Evolutionary conservation across 352 stramenopile genomes (phyloP), one percentile per base, ranked within the genome.

Genomic region (Phytophthora palmivora): DNA sequence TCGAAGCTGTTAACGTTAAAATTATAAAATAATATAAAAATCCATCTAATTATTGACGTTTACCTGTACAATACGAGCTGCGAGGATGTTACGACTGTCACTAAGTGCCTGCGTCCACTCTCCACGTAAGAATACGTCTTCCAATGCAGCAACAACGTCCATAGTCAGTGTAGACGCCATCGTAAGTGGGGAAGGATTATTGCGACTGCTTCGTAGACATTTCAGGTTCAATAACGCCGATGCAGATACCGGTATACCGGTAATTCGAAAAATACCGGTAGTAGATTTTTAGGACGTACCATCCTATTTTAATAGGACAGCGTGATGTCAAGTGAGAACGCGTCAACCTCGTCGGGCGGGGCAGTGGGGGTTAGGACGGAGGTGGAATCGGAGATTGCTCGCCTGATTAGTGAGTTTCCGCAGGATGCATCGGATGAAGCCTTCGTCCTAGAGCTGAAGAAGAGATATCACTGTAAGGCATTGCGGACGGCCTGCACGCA

Each of bases 61-160:
- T 33, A 80, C 74, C 71, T 80, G 52, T 7, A 73, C 38, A 19
- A 72, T 65, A 21, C 70, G 64, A 24, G 53, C 60, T 19, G 43
- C 39, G 11, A 91, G 71, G n/a, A 72, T 45, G 7, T 54, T 50
- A 36, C 78, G 75, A 41, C 82, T 91, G 39, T 88, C 67, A 15
- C 53, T 53, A 12, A 91, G 78, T 53, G 79, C 83, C 14, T 66
- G 51, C 22, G 47, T 70, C 78, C 75, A 91, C 42, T 92, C 82
- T 46, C 77, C 78, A 34, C 77, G 71, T 43, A 92, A 62, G 37
- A 89, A 76, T 10, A 67, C 63, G 48, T 90, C 80, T 55, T 92
- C 83, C 9, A 84, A 62, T 12, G 72, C 74, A 16, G 69, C 53
- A 11, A 76, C 63, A 8, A 53, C 48, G 24, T 64, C 57, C 41